Conservation (phyloP, 768 basidiomycete genomes). For the Tulasnella sp. region DNA sequence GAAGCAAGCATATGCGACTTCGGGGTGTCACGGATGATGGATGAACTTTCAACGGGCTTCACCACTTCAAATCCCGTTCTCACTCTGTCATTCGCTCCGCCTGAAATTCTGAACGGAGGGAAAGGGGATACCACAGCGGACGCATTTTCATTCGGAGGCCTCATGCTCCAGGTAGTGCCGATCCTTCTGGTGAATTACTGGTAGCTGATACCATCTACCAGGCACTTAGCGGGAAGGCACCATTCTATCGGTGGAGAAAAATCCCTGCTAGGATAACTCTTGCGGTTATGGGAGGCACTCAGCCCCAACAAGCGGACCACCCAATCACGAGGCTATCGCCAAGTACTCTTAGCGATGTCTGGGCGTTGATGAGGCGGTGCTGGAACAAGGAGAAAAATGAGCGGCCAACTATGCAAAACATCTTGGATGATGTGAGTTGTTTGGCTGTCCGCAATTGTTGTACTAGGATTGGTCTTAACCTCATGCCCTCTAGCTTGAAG, state of each 20-base stretch:
- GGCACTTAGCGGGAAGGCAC: slow-evolving; percentile 13
- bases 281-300: not conserved
- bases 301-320: not conserved
- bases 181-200: not conserved
- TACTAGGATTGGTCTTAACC: not conserved
- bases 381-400: not conserved
- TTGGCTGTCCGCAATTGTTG: not conserved
- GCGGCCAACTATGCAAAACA: not conserved
- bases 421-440: not conserved
- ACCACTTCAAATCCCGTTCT: slow-evolving; percentile 19
- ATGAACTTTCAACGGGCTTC: slow-evolving; percentile 3
- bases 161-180: not conserved
- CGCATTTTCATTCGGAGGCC: slow-evolving; percentile 5
- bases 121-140: slow-evolving; percentile 8
- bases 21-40: not conserved
- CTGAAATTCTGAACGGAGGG: slow-evolving; percentile 5
- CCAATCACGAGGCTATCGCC: not conserved
- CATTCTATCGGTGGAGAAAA: not conserved
- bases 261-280: not conserved
- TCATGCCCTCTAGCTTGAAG: not conserved
- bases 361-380: not conserved
- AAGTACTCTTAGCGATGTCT: not conserved
- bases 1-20: slow-evolving; percentile 24
- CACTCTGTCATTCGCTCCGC: slow-evolving; percentile 12
- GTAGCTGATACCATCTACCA: not conserved